Evolutionary conservation across 768 basidiomycete species (phyloP), one percentile per base, ranked within the genome.

Genomic region (Naganishia randhawae): DNA sequence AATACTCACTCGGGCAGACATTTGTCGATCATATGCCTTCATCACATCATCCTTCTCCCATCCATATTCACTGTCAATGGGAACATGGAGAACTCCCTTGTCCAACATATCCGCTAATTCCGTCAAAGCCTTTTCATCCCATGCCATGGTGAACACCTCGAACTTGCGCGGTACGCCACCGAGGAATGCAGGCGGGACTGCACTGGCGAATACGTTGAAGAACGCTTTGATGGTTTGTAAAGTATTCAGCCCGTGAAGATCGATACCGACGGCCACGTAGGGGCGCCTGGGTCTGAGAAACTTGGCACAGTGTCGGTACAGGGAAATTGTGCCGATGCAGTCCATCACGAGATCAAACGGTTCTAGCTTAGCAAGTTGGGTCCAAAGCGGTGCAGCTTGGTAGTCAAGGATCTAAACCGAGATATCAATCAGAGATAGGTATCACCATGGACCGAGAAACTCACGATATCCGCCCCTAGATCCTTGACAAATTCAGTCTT

Each of bases 401-500:
- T 66, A 66, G 35, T 66, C 65, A 25, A 66, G 39, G n/a, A 53
- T 35, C 77, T 86, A 27, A 41, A 10, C 7, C 35, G 8, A 27
- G 17, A 1, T 39, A 29, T 17, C 11, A 32, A 42, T n/a, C n/a
- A 29, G 13, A 8, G 37, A 35, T 37, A 39, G 13, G 13, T 6
- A 29, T 13, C 5, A 39, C 22, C 3, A 25, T 16, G 3, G 7
- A 29, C 10, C 22, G 19, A 25, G 0, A 6, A 41, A 41, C 57
- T 14, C 27, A 61, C 57, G 5, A 61, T 82, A 51, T 89, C 88
- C 4, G 86, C 88, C 31, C 89, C 89, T 32, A 86, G 70, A 0
- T 71, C 71, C 9, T 82, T 83, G 42, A 89, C 85, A 62, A 85
- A 84, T 3, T 82, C 81, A 54, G 84, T 83, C 67, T 88, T 89